Base-by-base conservation (phyloP, 2,329 filamentous ascomycete genomes). In the Tolypocladium sp. region DNA sequence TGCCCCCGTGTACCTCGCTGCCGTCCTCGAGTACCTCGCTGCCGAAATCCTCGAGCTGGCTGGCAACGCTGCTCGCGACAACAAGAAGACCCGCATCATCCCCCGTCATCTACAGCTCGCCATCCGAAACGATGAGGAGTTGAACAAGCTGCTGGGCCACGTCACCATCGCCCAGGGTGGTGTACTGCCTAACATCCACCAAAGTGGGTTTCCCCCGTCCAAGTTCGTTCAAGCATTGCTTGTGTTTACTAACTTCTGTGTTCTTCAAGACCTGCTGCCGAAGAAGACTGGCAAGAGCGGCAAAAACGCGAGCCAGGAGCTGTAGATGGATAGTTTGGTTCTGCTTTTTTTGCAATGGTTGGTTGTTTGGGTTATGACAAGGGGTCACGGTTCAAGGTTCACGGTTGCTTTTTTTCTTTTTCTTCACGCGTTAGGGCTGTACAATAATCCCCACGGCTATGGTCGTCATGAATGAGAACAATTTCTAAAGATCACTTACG, bases 51-150 rank as follows among this genome's bases (percentile, higher is more conserved):
- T 99, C 73, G 94, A 99, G 82, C 82, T 99, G 81, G 94, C 94
- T 77, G 94, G 94, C 71, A 99, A 99, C 79, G 94, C 94, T 71
- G 94, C 94, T 65, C 93, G 94, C 71, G 94, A 99, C 82, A 97
- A 97, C 88, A 99, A 99, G 91, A 97, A 97, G 90, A 99, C 93
- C 66, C 92, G 94, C 89, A 99, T 99, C 82, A 99, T 97, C 63
- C 94, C 94, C 66, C 92, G 94, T 79, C 94, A 99, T 80, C 87
- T 99, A 55, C 94, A 99, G 83, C 91, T 99, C 70, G 94, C 94
- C 79, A 99, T 99, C 83, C 89, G 94, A 74, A 97, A 97, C 82
- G 93, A 97, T 78, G 93, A 97, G 86, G 94, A 99, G 81, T 79
- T 97, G 90, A 97, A 97, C 90, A 97, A 96, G 86, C 88, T 96